A percentile compares a stretch with the other conserved stretches of the same genome.
Conservation (phyloP, 192 early-diverging fungal species). For the Gaertneriomyces semiglobifer region DNA sequence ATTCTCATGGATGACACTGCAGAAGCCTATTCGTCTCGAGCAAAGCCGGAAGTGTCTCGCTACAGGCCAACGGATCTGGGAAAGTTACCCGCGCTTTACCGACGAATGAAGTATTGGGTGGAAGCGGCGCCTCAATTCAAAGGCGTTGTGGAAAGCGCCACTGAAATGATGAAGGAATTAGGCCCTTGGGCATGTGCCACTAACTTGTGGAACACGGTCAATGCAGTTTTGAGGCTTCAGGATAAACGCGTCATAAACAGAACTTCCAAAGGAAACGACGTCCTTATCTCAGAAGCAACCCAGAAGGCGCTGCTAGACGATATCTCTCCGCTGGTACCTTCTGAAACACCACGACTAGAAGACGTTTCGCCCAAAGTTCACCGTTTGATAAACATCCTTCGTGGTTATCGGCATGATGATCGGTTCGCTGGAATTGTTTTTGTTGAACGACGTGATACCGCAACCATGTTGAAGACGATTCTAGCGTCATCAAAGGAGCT, state of each 20-base stretch:
- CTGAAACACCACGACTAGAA: not conserved
- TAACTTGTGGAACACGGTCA: slow-evolving; percentile 55
- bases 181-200: slow-evolving; percentile 80
- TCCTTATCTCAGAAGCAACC: not conserved
- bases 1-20: slow-evolving; percentile 14
- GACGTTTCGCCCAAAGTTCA: slow-evolving; percentile 66
- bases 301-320: slow-evolving; percentile 1
- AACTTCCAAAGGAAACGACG: not conserved
- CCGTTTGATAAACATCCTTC: slow-evolving; percentile 61
- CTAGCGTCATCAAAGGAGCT: slow-evolving; percentile 54
- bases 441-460: slow-evolving; percentile 68
- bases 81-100: not conserved
- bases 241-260: not conserved
- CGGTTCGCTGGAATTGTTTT: slow-evolving; percentile 87
- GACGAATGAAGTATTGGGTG: not conserved
- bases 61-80: slow-evolving; percentile 12
- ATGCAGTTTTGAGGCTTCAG: not conserved
- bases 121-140: slow-evolving; percentile 38
- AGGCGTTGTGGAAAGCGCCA: slow-evolving; percentile 38
- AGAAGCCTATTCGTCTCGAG: slow-evolving; percentile 23
- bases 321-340: not conserved
- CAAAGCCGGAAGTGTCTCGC: slow-evolving; percentile 31
- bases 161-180: slow-evolving; percentile 49
- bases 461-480: slow-evolving; percentile 52
- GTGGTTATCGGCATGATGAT: slow-evolving; percentile 38